phyloP scores from a whole-genome alignment of 495 filamentous ascomycete genomes.

The Glonium stellatum region DNA sequence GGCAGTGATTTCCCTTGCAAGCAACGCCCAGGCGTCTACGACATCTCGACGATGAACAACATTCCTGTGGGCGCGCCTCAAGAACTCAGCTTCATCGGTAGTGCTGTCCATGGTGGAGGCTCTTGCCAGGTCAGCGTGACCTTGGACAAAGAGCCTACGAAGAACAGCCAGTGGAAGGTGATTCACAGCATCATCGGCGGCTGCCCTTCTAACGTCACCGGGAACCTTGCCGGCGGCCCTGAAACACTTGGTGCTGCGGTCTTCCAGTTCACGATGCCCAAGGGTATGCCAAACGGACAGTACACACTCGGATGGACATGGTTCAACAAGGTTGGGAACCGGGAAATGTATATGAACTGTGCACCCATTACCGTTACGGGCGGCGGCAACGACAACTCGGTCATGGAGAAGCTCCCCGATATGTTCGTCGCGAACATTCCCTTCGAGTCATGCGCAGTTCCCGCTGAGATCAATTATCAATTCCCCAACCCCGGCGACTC shows the following conservation, averaged over 20 bases:
- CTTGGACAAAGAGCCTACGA: slow-evolving; percentile 56
- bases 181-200: slow-evolving; percentile 78
- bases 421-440: slow-evolving; percentile 75
- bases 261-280: slow-evolving; percentile 54
- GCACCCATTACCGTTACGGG: slow-evolving; percentile 60
- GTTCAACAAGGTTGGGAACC: slow-evolving; percentile 84
- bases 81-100: slow-evolving; percentile 48
- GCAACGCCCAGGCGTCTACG: slow-evolving; percentile 38
- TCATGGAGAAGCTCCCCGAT: slow-evolving; percentile 57
- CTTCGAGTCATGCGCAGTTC: slow-evolving; percentile 48
- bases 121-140: slow-evolving; percentile 82
- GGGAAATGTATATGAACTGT: slow-evolving; percentile 97
- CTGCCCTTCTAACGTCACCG: slow-evolving; percentile 54
- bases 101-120: slow-evolving; percentile 75
- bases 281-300: slow-evolving; percentile 49
- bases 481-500: slow-evolving; percentile 54
- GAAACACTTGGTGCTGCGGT: slow-evolving; percentile 21
- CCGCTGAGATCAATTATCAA: slow-evolving; percentile 39
- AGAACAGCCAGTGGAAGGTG: slow-evolving; percentile 61
- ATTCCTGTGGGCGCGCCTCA: slow-evolving; percentile 51
- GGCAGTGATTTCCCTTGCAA: slow-evolving; percentile 81
- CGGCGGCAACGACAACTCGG: slow-evolving; percentile 38
- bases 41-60: slow-evolving; percentile 40
- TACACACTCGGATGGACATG: slow-evolving; percentile 78
- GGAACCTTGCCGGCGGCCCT: slow-evolving; percentile 38